These are phyloP conservation scores for Dryas drummondii DNA, from an alignment of 306 rosid genomes.

Conservation along the genomic window DNA sequence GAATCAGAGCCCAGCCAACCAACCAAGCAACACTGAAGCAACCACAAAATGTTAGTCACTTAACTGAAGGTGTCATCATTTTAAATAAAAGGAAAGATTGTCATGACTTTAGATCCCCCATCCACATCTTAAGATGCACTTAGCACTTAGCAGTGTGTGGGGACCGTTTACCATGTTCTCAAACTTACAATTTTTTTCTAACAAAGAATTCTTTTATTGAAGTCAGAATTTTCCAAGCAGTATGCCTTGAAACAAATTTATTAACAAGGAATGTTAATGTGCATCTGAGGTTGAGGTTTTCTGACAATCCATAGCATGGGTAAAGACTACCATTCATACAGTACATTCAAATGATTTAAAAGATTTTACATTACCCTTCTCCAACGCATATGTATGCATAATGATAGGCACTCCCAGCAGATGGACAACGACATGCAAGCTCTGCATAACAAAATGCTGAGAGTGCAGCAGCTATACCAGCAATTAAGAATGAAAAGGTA, in stretches of 20 bases:
- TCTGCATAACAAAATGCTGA: conserved; percentile 97
- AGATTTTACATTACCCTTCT: conserved; percentile 59
- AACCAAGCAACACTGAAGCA: conserved; percentile 56
- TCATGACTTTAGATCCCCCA: not conserved
- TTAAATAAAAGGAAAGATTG: not conserved
- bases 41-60: not conserved
- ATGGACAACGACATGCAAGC: conserved; percentile 86
- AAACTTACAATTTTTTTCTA: not conserved
- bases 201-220: not conserved
- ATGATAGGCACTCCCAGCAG: conserved; percentile 97
- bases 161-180: not conserved
- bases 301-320: not conserved
- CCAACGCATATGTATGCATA: conserved; percentile 88
- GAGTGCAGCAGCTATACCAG: conserved; percentile 89
- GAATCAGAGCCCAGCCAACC: conserved; percentile 79
- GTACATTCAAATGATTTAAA: not conserved
- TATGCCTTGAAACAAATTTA: not conserved
- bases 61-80: not conserved
- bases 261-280: not conserved
- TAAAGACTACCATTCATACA: not conserved
- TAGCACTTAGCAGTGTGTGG: not conserved
- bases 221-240: not conserved
- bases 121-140: not conserved
- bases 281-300: not conserved
- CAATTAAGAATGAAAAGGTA: conserved; percentile 70